Base-by-base conservation (phyloP, 441 rosid species). In the Corymbia citriodora region DNA sequence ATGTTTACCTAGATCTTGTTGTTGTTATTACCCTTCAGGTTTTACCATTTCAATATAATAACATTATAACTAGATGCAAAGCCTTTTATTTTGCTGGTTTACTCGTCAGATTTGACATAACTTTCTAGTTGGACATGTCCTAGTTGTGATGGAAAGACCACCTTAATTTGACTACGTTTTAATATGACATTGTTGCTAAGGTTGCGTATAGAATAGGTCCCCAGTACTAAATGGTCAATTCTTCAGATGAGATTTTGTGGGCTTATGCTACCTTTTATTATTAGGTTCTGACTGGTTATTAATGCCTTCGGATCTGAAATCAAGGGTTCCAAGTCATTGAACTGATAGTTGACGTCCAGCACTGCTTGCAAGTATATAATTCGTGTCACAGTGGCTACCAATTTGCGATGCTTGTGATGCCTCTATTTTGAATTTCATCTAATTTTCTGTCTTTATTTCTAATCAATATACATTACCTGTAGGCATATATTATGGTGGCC, bases 401-500 rank as follows among this genome's bases (percentile, higher is more conserved):
- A 49, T 57, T 59, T 52, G 8, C 36, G 55, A 55, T n/a, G 15
- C 54, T 63, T n/a, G n/a, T 10, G 63, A 72, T 74, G 50, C 52
- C 49, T 74, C 40, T 55, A 27, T 55, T n/a, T 55, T 52, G 21
- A 21, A 53, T 55, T 50, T 27, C 48, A 49, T 19, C 21, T 23
- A 21, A 3, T 50, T 55, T 45, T 68, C 7, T 57, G 54, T 79
- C 29, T 50, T 49, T 55, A 52, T 89, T 79, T 52, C 92, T 88
- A 93, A 72, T 29, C 86, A 5, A 89, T 90, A 12, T 29, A 63
- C 13, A 29, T 29, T 63, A 63, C 18, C 4, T 90, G 50, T 82
- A 98, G 99, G 99, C 96, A 89, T 96, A 92, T 94, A 97, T 97
- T 94, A 99, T 99, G 83, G 96, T 96, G 91, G 98, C 97, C 19